Evolutionary conservation across 306 rosid genomes (phyloP).

Genomic region (Castanea sativa): DNA sequence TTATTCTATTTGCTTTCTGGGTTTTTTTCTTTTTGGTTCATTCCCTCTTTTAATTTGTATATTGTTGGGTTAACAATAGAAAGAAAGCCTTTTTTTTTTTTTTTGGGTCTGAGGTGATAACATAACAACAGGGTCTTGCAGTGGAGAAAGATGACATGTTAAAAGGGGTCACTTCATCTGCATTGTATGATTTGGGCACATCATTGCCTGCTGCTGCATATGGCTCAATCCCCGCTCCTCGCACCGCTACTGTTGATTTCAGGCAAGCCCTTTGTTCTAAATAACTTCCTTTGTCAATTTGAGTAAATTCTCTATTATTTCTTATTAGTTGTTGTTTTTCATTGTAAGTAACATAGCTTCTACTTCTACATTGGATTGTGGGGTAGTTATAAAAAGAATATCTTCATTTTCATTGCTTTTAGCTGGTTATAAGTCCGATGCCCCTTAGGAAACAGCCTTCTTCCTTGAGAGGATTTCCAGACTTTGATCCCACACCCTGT

Average conservation of each 20-base stretch:
- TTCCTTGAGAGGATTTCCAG: not conserved
- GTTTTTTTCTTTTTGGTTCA: not conserved
- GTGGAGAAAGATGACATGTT: constrained; percentile 57
- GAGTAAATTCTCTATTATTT: not conserved
- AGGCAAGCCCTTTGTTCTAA: constrained; percentile 34
- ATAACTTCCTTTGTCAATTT: not conserved
- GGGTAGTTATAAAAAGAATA: not conserved
- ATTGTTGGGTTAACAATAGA: constrained; percentile 19
- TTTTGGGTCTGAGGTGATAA: constrained; percentile 42
- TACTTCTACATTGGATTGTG: not conserved
- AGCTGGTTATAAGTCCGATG: not conserved
- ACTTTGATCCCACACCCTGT: not conserved
- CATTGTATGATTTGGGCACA: constrained; percentile 40
- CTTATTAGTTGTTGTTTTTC: not conserved
- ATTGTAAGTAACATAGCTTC: not conserved
- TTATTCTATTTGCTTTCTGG: constrained; percentile 11
- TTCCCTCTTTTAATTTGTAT: not conserved
- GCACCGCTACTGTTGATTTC: constrained; percentile 55
- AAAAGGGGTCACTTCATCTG: constrained; percentile 57
- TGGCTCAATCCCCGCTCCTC: constrained; percentile 33
- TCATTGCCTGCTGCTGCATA: constrained; percentile 31
- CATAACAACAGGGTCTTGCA: constrained; percentile 81
- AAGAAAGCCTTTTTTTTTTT: not conserved
- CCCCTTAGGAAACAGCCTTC: not conserved
- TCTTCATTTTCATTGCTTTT: not conserved